Base-by-base conservation (phyloP, 352 stramenopile species). In the Phytopythium boreale region DNA sequence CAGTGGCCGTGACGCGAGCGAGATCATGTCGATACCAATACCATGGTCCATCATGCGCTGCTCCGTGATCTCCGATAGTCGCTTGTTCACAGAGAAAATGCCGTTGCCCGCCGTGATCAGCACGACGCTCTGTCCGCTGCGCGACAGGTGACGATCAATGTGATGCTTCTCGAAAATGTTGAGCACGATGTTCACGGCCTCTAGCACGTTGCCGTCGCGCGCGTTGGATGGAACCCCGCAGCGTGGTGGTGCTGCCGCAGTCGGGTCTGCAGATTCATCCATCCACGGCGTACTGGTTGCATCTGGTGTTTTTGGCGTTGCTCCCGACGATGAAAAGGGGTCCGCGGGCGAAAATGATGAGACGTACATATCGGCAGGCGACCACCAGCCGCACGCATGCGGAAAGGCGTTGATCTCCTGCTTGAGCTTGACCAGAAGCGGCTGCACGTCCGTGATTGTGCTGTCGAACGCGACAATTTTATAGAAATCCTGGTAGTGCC, bases 1-100 rank as follows among this genome's bases (percentile, higher is more conserved):
- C 10, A 99, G 74, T 34, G 98, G 97, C 14, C 96, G 97, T 29
- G 97, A 89, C 4, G 94, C 88, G 15, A 78, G 97, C 36, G 93
- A 98, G 36, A 99, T 89, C 71, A 99, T 93, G 74, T 99, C 98
- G 64, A 98, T 99, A 39, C 98, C 98, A 65, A 99, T 99, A 49
- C 97, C 98, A 74, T 99, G 97, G 69, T 99, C 97, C 97, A 99
- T 99, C 97, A 99, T 99, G 34, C 98, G 84, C 79, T 99, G 97
- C 66, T 99, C 98, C 19, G 97, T 99, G 60, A 99, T 99, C 60
- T 95, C 84, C n/a, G 92, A 89, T 26, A 99, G 80, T 29, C 85
- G 84, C 67, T 95, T 95, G 69, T 99, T 97, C 4, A 99, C 97
- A 0, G 97, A 92, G 80, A 99, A 99, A 49, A 99, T 97, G 39